These are phyloP conservation scores for Umbelopsis sp. DNA, from an alignment of 371 early-diverging fungal species.

Conservation along the genomic window DNA sequence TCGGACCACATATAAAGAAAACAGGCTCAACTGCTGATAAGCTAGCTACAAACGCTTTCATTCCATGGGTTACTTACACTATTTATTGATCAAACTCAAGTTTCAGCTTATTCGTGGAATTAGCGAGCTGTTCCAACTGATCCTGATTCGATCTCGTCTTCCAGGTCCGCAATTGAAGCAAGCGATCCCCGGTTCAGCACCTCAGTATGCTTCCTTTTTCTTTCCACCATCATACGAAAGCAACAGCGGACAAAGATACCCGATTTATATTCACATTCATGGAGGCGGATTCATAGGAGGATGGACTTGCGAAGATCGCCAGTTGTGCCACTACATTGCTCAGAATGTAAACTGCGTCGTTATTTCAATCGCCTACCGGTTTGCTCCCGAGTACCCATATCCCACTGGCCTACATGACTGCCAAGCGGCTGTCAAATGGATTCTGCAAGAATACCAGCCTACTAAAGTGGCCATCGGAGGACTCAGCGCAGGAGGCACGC, in stretches of 20 bases:
- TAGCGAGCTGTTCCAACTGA: not conserved
- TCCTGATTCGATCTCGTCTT: not conserved
- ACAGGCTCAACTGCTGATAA: not conserved
- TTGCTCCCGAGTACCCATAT: slow-evolving; percentile 15
- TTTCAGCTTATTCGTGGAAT: not conserved
- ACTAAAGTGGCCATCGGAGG: not conserved
- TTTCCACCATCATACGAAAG: not conserved
- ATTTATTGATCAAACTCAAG: not conserved
- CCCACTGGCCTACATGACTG: slow-evolving; percentile 6
- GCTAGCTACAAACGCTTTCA: not conserved
- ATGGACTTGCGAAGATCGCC: not conserved
- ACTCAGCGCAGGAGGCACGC: slow-evolving; percentile 1
- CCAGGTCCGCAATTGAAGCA: not conserved
- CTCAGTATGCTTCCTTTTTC: not conserved
- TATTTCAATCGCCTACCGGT: slow-evolving; percentile 2
- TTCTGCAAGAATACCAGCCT: slow-evolving; percentile 3
- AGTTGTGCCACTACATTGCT: not conserved
- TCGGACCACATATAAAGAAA: too few relatives aligned
- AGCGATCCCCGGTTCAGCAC: slow-evolving; percentile 2
- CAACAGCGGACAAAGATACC: not conserved
- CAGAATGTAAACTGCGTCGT: slow-evolving; percentile 1
- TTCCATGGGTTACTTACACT: not conserved
- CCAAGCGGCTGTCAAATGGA: slow-evolving; percentile 11
- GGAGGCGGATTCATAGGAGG: slow-evolving; percentile 4
- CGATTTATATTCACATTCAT: slow-evolving; percentile 7